These are phyloP conservation scores for Aureobasidium sp. DNA, from an alignment of 2,329 filamentous ascomycete genomes.

Conservation along the genomic window DNA sequence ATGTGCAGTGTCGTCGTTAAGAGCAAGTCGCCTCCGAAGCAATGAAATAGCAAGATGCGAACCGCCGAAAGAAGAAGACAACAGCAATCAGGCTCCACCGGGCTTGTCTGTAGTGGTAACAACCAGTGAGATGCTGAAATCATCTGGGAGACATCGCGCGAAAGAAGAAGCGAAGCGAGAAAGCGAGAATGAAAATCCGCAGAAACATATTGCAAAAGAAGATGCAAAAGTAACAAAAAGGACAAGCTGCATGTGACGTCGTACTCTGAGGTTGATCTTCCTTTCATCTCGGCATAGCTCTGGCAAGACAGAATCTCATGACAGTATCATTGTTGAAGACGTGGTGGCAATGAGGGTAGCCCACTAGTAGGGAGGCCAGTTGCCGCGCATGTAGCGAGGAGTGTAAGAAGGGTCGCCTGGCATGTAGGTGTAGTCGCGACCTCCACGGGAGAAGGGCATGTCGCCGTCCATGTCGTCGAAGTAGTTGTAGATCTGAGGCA, in stretches of 20 bases:
- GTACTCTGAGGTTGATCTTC: not conserved
- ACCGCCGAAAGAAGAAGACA: not conserved
- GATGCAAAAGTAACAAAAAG: not conserved
- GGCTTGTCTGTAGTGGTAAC: not conserved
- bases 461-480: not conserved
- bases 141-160: not conserved
- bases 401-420: not conserved
- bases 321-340: not conserved
- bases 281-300: constrained; percentile 3
- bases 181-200: not conserved
- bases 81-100: not conserved
- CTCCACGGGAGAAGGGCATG: not conserved
- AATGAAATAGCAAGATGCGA: not conserved
- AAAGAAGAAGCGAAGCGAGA: not conserved
- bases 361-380: not conserved
- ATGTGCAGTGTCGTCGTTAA: not conserved
- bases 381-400: not conserved
- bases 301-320: not conserved
- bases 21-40: not conserved
- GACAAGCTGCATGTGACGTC: not conserved
- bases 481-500: not conserved
- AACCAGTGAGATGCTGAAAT: not conserved
- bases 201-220: not conserved
- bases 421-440: not conserved
- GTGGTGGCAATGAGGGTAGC: not conserved